These are phyloP conservation scores for Epichloe gansuensis DNA, from an alignment of 2,329 filamentous ascomycete genomes.

Conservation along the genomic window DNA sequence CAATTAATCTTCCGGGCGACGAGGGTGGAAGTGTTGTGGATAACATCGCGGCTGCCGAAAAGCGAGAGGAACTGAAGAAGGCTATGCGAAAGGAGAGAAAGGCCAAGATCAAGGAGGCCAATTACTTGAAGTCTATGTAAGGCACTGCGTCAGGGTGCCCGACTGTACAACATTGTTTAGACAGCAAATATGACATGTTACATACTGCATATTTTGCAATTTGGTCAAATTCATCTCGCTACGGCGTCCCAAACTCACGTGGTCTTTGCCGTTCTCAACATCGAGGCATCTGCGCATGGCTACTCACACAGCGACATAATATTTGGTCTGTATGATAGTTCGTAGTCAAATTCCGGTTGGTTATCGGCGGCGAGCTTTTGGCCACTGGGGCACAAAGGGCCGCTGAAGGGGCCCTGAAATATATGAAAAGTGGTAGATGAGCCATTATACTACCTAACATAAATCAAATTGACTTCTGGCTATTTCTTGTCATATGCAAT, in stretches of 20 bases:
- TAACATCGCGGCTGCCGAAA: conserved; percentile 33
- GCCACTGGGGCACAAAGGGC: too few species aligned
- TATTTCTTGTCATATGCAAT: neutral
- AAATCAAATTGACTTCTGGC: neutral
- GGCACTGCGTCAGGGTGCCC: neutral
- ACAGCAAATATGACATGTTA: conserved; percentile 14
- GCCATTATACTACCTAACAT: neutral
- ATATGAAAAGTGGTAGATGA: too few species aligned
- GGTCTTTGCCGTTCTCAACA: neutral
- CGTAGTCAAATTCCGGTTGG: too few species aligned
- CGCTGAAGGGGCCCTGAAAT: too few species aligned
- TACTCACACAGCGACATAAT: too few species aligned
- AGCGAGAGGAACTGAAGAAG: conserved; percentile 52
- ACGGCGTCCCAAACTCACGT: neutral
- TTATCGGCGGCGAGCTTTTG: too few species aligned
- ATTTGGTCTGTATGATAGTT: too few species aligned
- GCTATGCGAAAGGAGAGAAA: conserved; percentile 65
- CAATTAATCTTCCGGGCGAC: conserved; percentile 54
- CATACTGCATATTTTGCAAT: conserved; percentile 9
- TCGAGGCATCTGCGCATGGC: neutral
- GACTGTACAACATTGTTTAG: conserved; percentile 9
- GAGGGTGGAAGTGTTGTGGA: conserved; percentile 30
- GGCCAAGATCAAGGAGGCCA: conserved; percentile 69
- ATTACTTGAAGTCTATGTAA: conserved; percentile 74
- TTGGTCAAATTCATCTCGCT: neutral